phyloP scores from a whole-genome alignment of 163 green algal species.

The Scenedesmus sp. region DNA sequence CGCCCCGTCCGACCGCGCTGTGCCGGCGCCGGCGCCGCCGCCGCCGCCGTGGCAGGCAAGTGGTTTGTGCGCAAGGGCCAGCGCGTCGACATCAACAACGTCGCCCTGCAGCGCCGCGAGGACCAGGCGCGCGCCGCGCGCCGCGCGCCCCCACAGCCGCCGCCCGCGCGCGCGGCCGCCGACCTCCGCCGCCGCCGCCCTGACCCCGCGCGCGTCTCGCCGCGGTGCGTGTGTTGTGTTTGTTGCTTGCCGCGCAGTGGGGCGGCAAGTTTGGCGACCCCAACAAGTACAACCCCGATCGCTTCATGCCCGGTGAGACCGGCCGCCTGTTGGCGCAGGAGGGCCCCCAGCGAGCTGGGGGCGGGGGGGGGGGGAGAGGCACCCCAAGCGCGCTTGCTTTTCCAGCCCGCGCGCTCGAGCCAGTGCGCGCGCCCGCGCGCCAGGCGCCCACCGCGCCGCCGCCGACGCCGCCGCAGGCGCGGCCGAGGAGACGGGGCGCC shows the following conservation, averaged over 20 bases:
- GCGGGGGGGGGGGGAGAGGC: too few species aligned
- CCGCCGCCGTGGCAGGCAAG: constrained; percentile 9
- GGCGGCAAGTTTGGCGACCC: constrained; percentile 33
- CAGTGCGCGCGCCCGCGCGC: too few species aligned
- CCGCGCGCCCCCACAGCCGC: too few species aligned
- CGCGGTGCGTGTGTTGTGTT: too few species aligned
- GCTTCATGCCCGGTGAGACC: constrained; percentile 39
- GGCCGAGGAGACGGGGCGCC: constrained; percentile 23
- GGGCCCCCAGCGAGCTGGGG: too few species aligned
- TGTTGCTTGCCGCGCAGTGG: too few species aligned
- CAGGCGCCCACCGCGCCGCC: not conserved
- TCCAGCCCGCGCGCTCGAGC: not conserved
- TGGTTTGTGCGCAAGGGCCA: constrained; percentile 40
- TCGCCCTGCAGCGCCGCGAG: constrained; percentile 36
- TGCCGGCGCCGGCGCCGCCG: not conserved
- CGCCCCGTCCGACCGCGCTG: not conserved
- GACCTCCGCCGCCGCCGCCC: too few species aligned
- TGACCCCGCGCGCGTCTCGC: too few species aligned
- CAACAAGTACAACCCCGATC: constrained; percentile 39
- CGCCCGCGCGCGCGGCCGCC: too few species aligned
- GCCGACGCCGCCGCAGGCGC: constrained; percentile 7
- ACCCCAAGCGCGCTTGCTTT: too few species aligned
- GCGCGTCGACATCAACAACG: constrained; percentile 37
- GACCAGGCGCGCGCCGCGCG: too few species aligned
- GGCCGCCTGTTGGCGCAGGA: too few species aligned